Evolutionary conservation across 2,329 filamentous ascomycete species (phyloP).

Genomic region (Botrytis hyacinthi): DNA sequence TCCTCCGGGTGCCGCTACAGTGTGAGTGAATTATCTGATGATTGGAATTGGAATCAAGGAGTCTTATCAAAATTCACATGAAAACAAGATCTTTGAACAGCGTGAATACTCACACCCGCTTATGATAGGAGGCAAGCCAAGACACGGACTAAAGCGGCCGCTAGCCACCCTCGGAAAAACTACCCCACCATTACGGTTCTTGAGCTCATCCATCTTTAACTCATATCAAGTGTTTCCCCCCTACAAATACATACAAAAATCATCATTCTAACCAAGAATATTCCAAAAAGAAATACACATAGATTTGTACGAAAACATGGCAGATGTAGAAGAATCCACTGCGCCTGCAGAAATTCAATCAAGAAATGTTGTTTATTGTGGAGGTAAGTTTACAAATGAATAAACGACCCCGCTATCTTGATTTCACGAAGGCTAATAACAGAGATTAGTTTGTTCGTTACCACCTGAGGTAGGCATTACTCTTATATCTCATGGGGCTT

Average conservation of each 20-base stretch:
- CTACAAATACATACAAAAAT: neutral
- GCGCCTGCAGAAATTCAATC: conserved; percentile 36
- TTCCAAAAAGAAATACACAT: neutral
- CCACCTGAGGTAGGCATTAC: conserved; percentile 57
- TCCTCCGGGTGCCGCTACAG: too few relatives aligned
- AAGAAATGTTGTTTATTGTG: conserved; percentile 38
- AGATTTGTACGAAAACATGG: conserved; percentile 29
- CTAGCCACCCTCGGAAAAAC: conserved; percentile 4
- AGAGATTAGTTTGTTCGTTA: conserved; percentile 56
- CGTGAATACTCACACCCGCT: neutral
- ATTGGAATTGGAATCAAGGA: neutral
- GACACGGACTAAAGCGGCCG: conserved; percentile 7
- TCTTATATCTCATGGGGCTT: neutral
- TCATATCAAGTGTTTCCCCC: neutral
- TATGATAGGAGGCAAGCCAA: neutral
- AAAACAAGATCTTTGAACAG: neutral
- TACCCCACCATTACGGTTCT: conserved; percentile 17
- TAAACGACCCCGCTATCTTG: conserved; percentile 4
- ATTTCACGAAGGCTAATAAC: neutral
- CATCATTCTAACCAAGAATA: neutral
- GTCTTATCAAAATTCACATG: neutral
- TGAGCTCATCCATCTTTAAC: neutral
- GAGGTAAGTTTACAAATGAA: conserved; percentile 31
- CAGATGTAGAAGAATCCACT: conserved; percentile 31
- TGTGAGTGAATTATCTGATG: neutral